phyloP scores from a whole-genome alignment of 192 early-diverging fungal genomes.

The Borealophlyctis nickersoniae region DNA sequence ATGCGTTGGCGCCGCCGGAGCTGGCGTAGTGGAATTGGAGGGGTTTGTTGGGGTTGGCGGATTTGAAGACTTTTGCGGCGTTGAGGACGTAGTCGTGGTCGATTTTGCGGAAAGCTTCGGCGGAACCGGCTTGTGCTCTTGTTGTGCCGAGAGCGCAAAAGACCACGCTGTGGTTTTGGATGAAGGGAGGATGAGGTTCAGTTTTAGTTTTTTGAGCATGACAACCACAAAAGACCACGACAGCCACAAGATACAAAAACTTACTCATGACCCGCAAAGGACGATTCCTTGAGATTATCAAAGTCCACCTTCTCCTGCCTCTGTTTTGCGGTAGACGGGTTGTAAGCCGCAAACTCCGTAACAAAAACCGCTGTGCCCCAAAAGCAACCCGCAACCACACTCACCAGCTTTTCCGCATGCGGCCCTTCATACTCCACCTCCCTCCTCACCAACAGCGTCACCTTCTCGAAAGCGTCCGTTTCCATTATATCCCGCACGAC shows the following conservation, averaged over 20 bases:
- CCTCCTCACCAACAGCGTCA: slow-evolving; percentile 57
- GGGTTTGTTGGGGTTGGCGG: slow-evolving; percentile 59
- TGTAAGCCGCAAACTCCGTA: neutral
- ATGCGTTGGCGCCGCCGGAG: slow-evolving; percentile 47
- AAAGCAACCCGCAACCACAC: slow-evolving; percentile 40
- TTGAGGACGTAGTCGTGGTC: slow-evolving; percentile 76
- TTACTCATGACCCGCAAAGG: slow-evolving; percentile 49
- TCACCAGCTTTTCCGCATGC: slow-evolving; percentile 50
- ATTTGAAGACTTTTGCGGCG: slow-evolving; percentile 59
- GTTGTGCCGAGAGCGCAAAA: slow-evolving; percentile 77
- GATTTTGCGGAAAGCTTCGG: slow-evolving; percentile 66
- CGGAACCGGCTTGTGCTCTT: slow-evolving; percentile 57
- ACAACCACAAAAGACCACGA: too few species aligned
- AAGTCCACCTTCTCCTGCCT: slow-evolving; percentile 52
- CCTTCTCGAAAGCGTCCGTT: slow-evolving; percentile 40
- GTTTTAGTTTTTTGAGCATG: too few species aligned
- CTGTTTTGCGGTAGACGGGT: neutral
- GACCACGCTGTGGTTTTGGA: slow-evolving; percentile 47
- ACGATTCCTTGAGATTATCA: slow-evolving; percentile 57
- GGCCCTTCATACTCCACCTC: slow-evolving; percentile 37
- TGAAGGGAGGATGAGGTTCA: too few species aligned
- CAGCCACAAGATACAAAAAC: slow-evolving; percentile 1
- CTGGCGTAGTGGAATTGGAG: slow-evolving; percentile 34
- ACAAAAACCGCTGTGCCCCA: neutral
- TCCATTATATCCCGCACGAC: slow-evolving; percentile 53